phyloP scores from a whole-genome alignment of 140 eudicot species.

The Erigeron philadelphicus region DNA sequence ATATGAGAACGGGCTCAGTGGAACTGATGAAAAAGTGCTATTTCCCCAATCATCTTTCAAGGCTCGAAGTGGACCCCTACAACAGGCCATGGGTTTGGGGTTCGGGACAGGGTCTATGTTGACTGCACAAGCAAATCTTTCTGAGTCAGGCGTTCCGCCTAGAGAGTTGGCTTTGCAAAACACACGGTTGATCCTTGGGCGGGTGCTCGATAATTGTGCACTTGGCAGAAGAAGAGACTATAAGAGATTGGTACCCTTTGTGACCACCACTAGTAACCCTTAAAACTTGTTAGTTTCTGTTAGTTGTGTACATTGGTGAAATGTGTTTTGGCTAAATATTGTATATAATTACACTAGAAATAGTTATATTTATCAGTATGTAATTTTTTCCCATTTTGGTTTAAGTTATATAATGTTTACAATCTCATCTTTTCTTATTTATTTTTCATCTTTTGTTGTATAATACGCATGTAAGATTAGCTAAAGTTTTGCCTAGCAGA shows the following conservation, averaged over 20 bases:
- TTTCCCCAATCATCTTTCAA: slow-evolving; percentile 86
- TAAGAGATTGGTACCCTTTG: slow-evolving; percentile 91
- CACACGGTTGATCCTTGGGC: slow-evolving; percentile 81
- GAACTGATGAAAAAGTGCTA: slow-evolving; percentile 66
- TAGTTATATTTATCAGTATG: slow-evolving; percentile 35
- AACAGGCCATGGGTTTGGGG: slow-evolving; percentile 70
- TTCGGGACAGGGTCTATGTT: slow-evolving; percentile 48
- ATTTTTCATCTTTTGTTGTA: not conserved
- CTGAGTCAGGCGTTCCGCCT: slow-evolving; percentile 63
- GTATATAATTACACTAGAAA: slow-evolving; percentile 39
- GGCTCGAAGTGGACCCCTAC: slow-evolving; percentile 93
- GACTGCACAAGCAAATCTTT: slow-evolving; percentile 35
- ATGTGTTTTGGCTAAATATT: slow-evolving; percentile 24
- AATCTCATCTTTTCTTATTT: not conserved
- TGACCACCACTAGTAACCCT: slow-evolving; percentile 54
- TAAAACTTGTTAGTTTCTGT: slow-evolving; percentile 18
- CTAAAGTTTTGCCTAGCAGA: too few relatives aligned
- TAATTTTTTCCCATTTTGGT: slow-evolving; percentile 27
- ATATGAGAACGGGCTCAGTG: slow-evolving; percentile 63
- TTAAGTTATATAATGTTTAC: slow-evolving; percentile 17
- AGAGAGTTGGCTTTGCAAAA: slow-evolving; percentile 87
- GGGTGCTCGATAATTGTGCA: slow-evolving; percentile 85
- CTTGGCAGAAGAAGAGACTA: slow-evolving; percentile 94
- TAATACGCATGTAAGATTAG: not conserved
- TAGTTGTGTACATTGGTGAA: slow-evolving; percentile 25